Evolutionary conservation across 176 grass and related monocot species (phyloP).

Genomic region (Cymbopogon citratus): DNA sequence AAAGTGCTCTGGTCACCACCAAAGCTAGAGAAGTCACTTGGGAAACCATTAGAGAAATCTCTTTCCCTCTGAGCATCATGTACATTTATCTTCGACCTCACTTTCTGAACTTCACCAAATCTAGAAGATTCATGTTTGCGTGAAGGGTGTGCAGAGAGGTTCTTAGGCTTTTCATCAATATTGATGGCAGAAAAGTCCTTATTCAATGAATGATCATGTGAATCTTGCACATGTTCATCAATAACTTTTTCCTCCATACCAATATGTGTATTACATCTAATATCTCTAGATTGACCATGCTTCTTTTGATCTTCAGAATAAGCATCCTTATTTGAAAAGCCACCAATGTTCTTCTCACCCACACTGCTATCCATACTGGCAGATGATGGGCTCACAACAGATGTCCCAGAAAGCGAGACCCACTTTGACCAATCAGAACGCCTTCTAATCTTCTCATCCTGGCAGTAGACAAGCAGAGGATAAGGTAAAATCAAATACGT

Average conservation of each 20-base stretch:
- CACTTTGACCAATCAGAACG: constrained; percentile 65
- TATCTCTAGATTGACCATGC: constrained; percentile 26
- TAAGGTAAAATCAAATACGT: constrained; percentile 7
- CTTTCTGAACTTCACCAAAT: constrained; percentile 28
- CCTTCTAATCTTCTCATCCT: constrained; percentile 73
- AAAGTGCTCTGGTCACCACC: constrained; percentile 70
- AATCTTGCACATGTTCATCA: constrained; percentile 29
- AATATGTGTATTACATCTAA: constrained; percentile 18
- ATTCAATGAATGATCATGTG: constrained; percentile 30
- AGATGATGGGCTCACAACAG: constrained; percentile 33
- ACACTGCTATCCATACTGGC: constrained; percentile 28
- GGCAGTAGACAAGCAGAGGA: not conserved
- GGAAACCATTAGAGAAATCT: constrained; percentile 30
- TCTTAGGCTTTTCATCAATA: constrained; percentile 30
- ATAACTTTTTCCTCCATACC: constrained; percentile 20
- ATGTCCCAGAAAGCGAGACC: constrained; percentile 30
- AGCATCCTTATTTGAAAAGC: constrained; percentile 28
- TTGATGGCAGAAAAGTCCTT: constrained; percentile 27
- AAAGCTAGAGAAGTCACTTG: constrained; percentile 33
- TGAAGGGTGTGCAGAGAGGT: constrained; percentile 19
- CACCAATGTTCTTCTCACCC: constrained; percentile 19
- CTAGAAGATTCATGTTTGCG: constrained; percentile 25
- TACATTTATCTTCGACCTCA: constrained; percentile 29
- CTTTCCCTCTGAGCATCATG: constrained; percentile 29
- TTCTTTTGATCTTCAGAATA: constrained; percentile 38